Conservation (phyloP, 805 yeast genomes). For the Ogataea trehaloabstinens region DNA sequence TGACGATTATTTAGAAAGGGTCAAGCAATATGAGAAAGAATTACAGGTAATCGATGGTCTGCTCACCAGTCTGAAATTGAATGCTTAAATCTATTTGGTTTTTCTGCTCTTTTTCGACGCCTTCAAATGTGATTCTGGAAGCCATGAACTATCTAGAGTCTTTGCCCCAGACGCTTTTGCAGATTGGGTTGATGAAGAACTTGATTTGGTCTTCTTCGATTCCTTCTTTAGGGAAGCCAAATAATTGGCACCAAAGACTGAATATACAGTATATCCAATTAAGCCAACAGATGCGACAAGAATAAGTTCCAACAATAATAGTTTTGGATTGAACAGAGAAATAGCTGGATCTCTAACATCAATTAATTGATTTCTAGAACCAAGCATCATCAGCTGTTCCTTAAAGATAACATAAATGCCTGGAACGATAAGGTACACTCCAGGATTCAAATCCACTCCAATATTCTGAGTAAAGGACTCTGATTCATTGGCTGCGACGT, state of each 20-base stretch:
- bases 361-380: conserved; percentile 57
- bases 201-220: conserved; percentile 27
- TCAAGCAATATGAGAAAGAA: conserved; percentile 33
- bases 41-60: conserved; percentile 39
- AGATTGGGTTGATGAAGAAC: conserved; percentile 26
- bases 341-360: conserved; percentile 61
- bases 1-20: conserved; percentile 22
- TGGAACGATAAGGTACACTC: conserved; percentile 59
- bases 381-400: conserved; percentile 50
- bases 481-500: conserved; percentile 48
- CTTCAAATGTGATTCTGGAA: conserved; percentile 53
- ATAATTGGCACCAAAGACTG: conserved; percentile 45
- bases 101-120: conserved; percentile 32
- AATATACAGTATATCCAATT: conserved; percentile 47
- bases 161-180: conserved; percentile 29
- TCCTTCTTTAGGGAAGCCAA: conserved; percentile 38
- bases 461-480: conserved; percentile 56
- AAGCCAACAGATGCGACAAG: conserved; percentile 48
- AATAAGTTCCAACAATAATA: conserved; percentile 59
- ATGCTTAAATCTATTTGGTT: conserved; percentile 36
- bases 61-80: conserved; percentile 38
- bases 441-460: conserved; percentile 56
- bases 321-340: conserved; percentile 70
- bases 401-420: conserved; percentile 51
- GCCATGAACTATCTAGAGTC: conserved; percentile 48